A percentile compares a stretch with the other conserved stretches of the same genome.
These are phyloP conservation scores for Rhizopogon parksii DNA, from an alignment of 1,284 basidiomycete species.

Conservation along the genomic window DNA sequence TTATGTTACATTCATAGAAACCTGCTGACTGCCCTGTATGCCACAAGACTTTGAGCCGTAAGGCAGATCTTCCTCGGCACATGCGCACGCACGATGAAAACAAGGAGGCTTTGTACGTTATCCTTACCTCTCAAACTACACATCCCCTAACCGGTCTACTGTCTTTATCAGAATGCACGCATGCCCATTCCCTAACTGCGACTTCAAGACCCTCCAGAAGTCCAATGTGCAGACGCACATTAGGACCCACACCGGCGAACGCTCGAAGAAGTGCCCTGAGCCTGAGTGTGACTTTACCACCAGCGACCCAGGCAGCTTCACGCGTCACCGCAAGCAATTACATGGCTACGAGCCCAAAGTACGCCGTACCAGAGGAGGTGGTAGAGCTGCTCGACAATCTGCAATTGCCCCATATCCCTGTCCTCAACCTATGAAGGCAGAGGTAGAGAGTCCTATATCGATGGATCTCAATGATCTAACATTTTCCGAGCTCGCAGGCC, in stretches of 20 bases:
- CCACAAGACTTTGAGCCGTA: constrained; percentile 11
- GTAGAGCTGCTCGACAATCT: background rate
- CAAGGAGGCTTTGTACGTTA: constrained; percentile 15
- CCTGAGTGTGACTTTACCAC: constrained; percentile 16
- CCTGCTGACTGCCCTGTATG: constrained; percentile 11
- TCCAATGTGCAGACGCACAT: constrained; percentile 28
- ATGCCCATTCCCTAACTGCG: constrained; percentile 22
- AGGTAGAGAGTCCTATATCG: background rate
- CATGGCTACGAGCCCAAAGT: constrained; percentile 16
- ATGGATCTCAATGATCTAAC: background rate
- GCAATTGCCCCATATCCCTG: constrained; percentile 1
- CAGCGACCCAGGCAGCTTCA: constrained; percentile 25
- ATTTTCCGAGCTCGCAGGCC: background rate
- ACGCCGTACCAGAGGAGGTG: no score
- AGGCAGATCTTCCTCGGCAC: constrained; percentile 18
- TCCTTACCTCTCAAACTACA: background rate
- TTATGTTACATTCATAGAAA: constrained; percentile 13
- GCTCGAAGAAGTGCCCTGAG: constrained; percentile 18
- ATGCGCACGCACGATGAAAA: constrained; percentile 12
- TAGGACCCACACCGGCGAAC: constrained; percentile 19
- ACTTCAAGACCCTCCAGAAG: constrained; percentile 20
- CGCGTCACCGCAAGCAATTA: constrained; percentile 17
- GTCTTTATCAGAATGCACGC: constrained; percentile 17
- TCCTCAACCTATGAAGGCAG: background rate
- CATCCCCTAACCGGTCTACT: constrained; percentile 5